Evolutionary conservation across 2,329 filamentous ascomycete genomes (phyloP).

Genomic region (Elsinoe ampelina): DNA sequence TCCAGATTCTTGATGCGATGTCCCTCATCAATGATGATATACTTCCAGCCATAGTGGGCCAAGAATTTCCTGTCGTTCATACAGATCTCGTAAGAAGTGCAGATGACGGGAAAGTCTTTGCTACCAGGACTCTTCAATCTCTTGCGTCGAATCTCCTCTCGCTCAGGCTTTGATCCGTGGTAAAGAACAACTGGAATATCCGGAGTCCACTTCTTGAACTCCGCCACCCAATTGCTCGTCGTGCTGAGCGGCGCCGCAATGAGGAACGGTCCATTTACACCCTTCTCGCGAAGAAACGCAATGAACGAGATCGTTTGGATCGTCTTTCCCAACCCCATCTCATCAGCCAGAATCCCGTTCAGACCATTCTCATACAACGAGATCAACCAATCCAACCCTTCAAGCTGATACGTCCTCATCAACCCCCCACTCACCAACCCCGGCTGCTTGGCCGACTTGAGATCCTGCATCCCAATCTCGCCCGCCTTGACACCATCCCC

Average conservation of each 20-base stretch:
- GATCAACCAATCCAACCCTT: conserved; percentile 87
- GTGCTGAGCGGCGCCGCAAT: conserved; percentile 88
- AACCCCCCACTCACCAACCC: conserved; percentile 74
- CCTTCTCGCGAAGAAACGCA: conserved; percentile 77
- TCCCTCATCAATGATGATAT: conserved; percentile 96
- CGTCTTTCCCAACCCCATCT: conserved; percentile 92
- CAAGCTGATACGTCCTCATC: conserved; percentile 90
- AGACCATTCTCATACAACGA: conserved; percentile 79
- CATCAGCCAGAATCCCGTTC: conserved; percentile 83
- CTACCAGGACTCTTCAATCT: conserved; percentile 61
- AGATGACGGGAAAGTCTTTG: conserved; percentile 75
- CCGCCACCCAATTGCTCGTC: conserved; percentile 89
- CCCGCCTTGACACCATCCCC: conserved; percentile 49
- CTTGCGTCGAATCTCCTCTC: conserved; percentile 66
- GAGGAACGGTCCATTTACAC: conserved; percentile 79
- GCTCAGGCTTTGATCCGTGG: conserved; percentile 70
- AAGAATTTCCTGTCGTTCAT: conserved; percentile 79
- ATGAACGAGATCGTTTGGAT: conserved; percentile 84
- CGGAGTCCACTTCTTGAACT: conserved; percentile 85
- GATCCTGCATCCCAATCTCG: conserved; percentile 55
- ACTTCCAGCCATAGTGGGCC: conserved; percentile 83
- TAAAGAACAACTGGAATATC: conserved; percentile 82
- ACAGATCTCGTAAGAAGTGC: conserved; percentile 93
- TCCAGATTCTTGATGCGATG: conserved; percentile 97
- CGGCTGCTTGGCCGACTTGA: conserved; percentile 78